Percentiles rank a stretch among this genome's conserved stretches.
These are phyloP conservation scores for Neonothopanus nambi DNA, from an alignment of 1,284 basidiomycete species.

Conservation along the genomic window DNA sequence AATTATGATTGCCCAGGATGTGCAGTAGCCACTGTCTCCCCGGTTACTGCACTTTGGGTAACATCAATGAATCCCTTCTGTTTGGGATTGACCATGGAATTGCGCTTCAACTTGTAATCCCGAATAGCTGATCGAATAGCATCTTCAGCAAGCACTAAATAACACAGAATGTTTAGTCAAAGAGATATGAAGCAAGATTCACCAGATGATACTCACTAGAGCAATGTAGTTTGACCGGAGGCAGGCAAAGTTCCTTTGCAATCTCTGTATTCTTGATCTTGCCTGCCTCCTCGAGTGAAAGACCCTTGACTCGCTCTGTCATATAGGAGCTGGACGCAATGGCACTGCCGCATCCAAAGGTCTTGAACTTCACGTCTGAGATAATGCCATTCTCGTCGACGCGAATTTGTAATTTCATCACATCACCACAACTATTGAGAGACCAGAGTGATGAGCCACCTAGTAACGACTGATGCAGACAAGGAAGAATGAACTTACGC, in stretches of 20 bases:
- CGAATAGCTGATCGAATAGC: constrained; percentile 95
- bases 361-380: constrained; percentile 98
- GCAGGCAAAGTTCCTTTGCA: constrained; percentile 93
- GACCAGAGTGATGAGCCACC: constrained; percentile 7
- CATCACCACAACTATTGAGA: constrained; percentile 76
- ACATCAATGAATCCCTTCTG: constrained; percentile 76
- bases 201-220: constrained; percentile 61
- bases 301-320: constrained; percentile 97
- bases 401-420: constrained; percentile 99
- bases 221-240: constrained; percentile 95
- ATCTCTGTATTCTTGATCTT: constrained; percentile 99
- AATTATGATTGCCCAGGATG: constrained; percentile 44
- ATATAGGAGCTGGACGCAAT: constrained; percentile 97
- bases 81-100: constrained; percentile 49
- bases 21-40: constrained; percentile 66
- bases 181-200: constrained; percentile 17
- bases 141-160: constrained; percentile 92
- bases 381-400: constrained; percentile 95
- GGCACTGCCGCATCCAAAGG: constrained; percentile 95
- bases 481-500: constrained; percentile 65
- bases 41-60: constrained; percentile 64
- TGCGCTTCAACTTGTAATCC: constrained; percentile 85
- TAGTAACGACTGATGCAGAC: constrained; percentile 24
- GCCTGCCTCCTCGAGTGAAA: constrained; percentile 92
- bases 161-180: constrained; percentile 10